A percentile compares a stretch with the other conserved stretches of the same genome.
These are phyloP conservation scores for Malassezia arunalokei DNA, from an alignment of 1,284 basidiomycete genomes.

Conservation along the genomic window DNA sequence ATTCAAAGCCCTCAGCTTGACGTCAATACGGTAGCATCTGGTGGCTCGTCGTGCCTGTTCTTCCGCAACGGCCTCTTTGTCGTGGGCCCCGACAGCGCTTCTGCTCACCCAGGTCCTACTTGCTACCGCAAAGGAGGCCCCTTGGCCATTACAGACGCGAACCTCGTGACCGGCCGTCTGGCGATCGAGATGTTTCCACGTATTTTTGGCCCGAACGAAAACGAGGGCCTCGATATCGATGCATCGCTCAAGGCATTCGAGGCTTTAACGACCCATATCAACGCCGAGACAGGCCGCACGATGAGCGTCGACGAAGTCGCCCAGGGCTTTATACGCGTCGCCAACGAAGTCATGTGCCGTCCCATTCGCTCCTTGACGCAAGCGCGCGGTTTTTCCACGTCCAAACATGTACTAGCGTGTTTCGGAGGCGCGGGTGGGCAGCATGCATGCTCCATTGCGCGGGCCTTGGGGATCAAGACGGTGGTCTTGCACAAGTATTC, in stretches of 20 bases:
- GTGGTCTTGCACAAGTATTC: slow-evolving; percentile 75
- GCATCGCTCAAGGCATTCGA: slow-evolving; percentile 56
- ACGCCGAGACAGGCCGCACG: slow-evolving; percentile 54
- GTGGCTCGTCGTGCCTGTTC: slow-evolving; percentile 38
- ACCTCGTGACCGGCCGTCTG: slow-evolving; percentile 39
- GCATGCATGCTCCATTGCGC: slow-evolving; percentile 77
- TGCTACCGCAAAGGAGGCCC: slow-evolving; percentile 45
- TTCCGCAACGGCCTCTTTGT: slow-evolving; percentile 43
- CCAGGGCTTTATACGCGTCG: slow-evolving; percentile 54
- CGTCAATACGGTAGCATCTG: slow-evolving; percentile 43
- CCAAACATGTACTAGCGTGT: slow-evolving; percentile 74
- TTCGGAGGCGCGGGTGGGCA: slow-evolving; percentile 88
- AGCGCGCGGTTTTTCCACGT: slow-evolving; percentile 70
- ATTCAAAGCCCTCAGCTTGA: slow-evolving; percentile 68
- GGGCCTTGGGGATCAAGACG: slow-evolving; percentile 65
- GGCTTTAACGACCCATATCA: slow-evolving; percentile 58
- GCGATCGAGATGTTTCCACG: slow-evolving; percentile 56
- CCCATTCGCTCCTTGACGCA: slow-evolving; percentile 86
- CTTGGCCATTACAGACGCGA: slow-evolving; percentile 43
- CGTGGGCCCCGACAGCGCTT: slow-evolving; percentile 41
- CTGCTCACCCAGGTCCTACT: slow-evolving; percentile 40
- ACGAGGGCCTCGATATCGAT: slow-evolving; percentile 62
- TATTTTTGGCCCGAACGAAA: slow-evolving; percentile 74
- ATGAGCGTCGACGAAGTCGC: slow-evolving; percentile 72
- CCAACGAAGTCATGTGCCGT: slow-evolving; percentile 59